Evolutionary conservation across 257 asterid genomes (phyloP).

Genomic region (Dorcoceras hygrometricum): DNA sequence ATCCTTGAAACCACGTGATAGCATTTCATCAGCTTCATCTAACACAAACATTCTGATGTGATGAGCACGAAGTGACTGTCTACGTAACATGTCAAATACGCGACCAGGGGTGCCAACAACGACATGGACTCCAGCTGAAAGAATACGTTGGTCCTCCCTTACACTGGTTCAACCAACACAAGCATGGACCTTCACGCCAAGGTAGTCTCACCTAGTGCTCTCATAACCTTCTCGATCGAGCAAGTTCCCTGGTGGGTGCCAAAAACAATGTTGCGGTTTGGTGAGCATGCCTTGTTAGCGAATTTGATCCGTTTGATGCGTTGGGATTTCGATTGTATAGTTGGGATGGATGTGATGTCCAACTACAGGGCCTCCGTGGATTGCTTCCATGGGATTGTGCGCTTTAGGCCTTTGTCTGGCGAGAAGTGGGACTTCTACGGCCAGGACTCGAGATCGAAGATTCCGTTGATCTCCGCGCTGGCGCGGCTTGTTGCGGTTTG

Average conservation of each 20-base stretch:
- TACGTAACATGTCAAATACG: slow-evolving; percentile 74
- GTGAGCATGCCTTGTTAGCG: no score
- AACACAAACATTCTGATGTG: slow-evolving; percentile 68
- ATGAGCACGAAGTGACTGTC: slow-evolving; percentile 70
- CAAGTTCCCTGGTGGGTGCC: slow-evolving; percentile 84
- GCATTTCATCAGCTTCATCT: slow-evolving; percentile 93
- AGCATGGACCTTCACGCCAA: slow-evolving; percentile 84
- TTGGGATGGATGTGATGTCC: no score
- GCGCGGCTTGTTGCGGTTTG: no score
- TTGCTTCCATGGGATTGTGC: no score
- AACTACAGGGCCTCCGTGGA: no score
- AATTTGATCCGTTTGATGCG: no score
- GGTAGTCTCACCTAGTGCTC: slow-evolving; percentile 90
- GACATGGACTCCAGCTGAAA: slow-evolving; percentile 72
- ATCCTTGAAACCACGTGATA: slow-evolving; percentile 82
- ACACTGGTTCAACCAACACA: slow-evolving; percentile 91
- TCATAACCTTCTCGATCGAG: slow-evolving; percentile 83
- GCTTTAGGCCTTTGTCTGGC: no score
- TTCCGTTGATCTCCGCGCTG: no score
- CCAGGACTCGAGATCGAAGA: no score
- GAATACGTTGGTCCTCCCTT: slow-evolving; percentile 84
- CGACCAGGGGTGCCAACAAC: slow-evolving; percentile 95
- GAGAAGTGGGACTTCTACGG: no score
- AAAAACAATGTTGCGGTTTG: slow-evolving; percentile 76
- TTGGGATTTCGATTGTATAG: no score